Conservation (phyloP, 1,284 basidiomycete species). For the Abortiporus biennis region DNA sequence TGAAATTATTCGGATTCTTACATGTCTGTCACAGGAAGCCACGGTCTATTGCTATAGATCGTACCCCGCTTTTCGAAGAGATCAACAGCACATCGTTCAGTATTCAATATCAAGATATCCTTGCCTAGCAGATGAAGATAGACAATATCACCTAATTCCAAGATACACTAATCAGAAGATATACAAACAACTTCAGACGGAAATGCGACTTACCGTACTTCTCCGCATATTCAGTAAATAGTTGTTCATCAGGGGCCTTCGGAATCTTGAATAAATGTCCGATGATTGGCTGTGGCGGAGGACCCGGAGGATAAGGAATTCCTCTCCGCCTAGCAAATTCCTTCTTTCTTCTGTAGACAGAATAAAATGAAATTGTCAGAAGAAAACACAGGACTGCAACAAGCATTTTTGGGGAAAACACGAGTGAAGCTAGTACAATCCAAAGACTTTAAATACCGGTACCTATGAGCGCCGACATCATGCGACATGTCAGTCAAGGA, state of each 20-base stretch:
- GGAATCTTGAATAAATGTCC: conserved; percentile 8
- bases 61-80: conserved; percentile 13
- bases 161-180: neutral
- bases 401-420: too few relatives aligned
- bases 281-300: conserved; percentile 7
- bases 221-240: conserved; percentile 4
- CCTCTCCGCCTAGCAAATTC: too few relatives aligned
- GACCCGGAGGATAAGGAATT: conserved; percentile 11
- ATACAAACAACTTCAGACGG: neutral
- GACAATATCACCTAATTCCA: conserved; percentile 12
- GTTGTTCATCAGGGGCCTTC: conserved; percentile 1
- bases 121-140: conserved; percentile 8
- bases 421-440: too few relatives aligned
- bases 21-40: conserved; percentile 5
- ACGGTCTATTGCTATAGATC: conserved; percentile 12
- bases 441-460: too few relatives aligned
- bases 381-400: too few relatives aligned
- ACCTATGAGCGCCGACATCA: too few relatives aligned
- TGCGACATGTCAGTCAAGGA: too few relatives aligned
- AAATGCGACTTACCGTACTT: conserved; percentile 9
- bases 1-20: neutral
- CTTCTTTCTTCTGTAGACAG: too few relatives aligned
- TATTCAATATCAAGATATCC: conserved; percentile 7
- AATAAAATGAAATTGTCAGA: too few relatives aligned
- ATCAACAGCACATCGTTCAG: conserved; percentile 7